Percentiles rank a stretch among this genome's conserved stretches.
phyloP scores from a whole-genome alignment of 169 alveolate species.

The Besnoitia besnoiti region DNA sequence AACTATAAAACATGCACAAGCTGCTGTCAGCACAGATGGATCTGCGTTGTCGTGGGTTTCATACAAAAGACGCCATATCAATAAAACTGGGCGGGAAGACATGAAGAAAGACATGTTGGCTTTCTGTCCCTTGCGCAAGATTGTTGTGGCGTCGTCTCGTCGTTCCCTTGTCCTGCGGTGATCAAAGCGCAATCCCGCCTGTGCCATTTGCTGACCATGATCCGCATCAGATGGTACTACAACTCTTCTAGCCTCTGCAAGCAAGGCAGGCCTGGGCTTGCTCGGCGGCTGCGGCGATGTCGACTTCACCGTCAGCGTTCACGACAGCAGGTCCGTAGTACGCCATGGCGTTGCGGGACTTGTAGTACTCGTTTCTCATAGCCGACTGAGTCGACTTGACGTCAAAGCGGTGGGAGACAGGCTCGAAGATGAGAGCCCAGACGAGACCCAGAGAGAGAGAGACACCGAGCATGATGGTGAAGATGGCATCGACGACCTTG shows the following conservation, averaged over 20 bases:
- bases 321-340: conserved; percentile 93
- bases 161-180: neutral
- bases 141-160: no score
- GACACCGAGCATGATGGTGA: conserved; percentile 81
- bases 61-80: neutral
- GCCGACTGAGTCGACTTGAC: conserved; percentile 92
- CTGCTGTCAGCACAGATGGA: neutral
- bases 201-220: no score
- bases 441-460: conserved; percentile 79
- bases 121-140: neutral
- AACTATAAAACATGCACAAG: neutral
- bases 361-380: conserved; percentile 90
- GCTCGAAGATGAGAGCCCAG: conserved; percentile 91
- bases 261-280: conserved; percentile 66
- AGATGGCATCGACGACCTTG: conserved; percentile 81
- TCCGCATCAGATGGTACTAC: no score
- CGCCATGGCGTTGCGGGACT: conserved; percentile 93
- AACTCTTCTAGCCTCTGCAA: conserved; percentile 18
- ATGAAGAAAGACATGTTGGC: neutral
- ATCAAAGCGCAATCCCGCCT: no score
- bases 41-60: neutral
- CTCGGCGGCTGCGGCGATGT: conserved; percentile 80
- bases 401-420: conserved; percentile 86
- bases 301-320: conserved; percentile 89
- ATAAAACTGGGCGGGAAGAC: neutral